Base-by-base conservation (phyloP, 2,329 filamentous ascomycete genomes). In the Magnaporthiopsis rhizophila region DNA sequence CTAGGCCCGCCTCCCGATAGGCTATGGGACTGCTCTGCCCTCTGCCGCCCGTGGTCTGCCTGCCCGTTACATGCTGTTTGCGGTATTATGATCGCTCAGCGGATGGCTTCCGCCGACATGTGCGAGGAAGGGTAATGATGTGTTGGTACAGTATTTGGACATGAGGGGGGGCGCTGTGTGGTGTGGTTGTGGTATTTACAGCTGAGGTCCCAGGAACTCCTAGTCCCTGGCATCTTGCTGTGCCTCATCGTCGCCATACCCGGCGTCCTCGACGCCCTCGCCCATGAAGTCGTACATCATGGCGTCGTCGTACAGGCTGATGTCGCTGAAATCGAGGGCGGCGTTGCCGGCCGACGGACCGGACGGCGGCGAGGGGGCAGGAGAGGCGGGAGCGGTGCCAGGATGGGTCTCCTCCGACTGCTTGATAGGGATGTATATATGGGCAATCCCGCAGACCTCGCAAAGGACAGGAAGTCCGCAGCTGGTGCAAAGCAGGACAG, bases 381-480 rank as follows among this genome's bases (percentile, higher is more conserved):
- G 15, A 15, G 38, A 50, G 38, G 6, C 15, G 1, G 38, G 8
- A 2, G 45, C 8, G 45, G 9, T 7, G 7, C 21, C 7, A 3
- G 45, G 3, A 21, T 53, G 45, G 18, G n/a, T 65, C 18, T 57
- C 58, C 21, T 67, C 65, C 59, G 68, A 64, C 64, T 50, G 61
- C 53, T 63, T 7, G 28, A 26, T 63, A 30, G 64, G 61, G 28
- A 53, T 62, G 61, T 53, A 65, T 26, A 68, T 64, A 56, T 68
- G 69, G 21, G 71, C 63, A 12, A 66, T 63, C 24, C 72, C 72
- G 66, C 80, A 82, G 32, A 70, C 72, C 66, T 69, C 71, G 72
- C 81, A 83, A 60, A 72, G 70, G 65, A 83, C 74, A 67, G 79
- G 69, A 64, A 67, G 64, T 68, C 81, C 81, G 70, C 82, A 84